Base-by-base conservation (phyloP, 2,329 filamentous ascomycete species). In the Aspergillus quadricinctus region DNA sequence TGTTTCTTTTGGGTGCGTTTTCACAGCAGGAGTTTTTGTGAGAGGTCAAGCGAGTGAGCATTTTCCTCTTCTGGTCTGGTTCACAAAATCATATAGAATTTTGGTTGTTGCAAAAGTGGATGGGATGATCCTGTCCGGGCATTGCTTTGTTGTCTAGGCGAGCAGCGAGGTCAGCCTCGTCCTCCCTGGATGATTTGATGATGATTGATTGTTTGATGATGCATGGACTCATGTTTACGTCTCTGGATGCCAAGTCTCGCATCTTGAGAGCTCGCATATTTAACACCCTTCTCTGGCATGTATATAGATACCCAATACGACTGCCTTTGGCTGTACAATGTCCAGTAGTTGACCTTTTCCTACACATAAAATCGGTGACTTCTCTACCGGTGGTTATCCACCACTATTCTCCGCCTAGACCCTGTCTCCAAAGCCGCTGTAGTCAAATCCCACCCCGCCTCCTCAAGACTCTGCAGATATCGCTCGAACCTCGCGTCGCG, bases 401-500 rank as follows among this genome's bases (percentile, higher is more conserved):
- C 28, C 9, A 45, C 48, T 51, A 79, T 58, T 57, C 77, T 69
- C 53, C 67, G 65, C 10, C 82, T 84, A 49, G 81, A 76, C 57
- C 75, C 78, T 19, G 87, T 91, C 76, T 92, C 88, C 63, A 92
- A 75, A 5, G 84, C 86, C 41, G 80, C 80, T 51, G 78, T 79
- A 55, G 83, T 76, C 49, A 89, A 63, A 72, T 92, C 83, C 89
- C 89, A 92, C 0, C 88, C 88, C 31, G 65, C 74, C 35, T 69
- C 69, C 56, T 62, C 66, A 54, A 86, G 58, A 58, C 72, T 61
- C 58, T 71, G 58, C 52, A 75, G 56, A 77, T 78, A 69, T 66
- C 72, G 63, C 60, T 74, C 68, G 67, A 87, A 83, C 9, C 66
- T 66, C 7, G 64, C 63, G 8, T 73, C 66, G 45, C 73, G 63